Base-by-base conservation (phyloP, 805 yeast species). In the Metschnikowia sp. region DNA sequence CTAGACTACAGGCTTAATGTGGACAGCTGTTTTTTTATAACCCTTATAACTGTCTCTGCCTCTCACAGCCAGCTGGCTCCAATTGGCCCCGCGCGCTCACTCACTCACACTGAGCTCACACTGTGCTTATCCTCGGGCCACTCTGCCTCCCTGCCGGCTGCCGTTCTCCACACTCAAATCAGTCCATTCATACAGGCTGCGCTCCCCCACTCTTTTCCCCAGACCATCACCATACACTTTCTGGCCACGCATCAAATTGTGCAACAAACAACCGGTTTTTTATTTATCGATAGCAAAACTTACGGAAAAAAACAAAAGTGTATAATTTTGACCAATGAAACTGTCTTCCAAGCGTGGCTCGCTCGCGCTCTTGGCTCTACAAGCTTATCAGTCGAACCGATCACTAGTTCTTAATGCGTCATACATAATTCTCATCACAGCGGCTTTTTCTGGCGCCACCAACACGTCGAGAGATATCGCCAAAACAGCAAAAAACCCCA, bases 381-480 rank as follows among this genome's bases (percentile, higher is more conserved):
- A 62, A 39, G 66, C 70, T 11, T 72, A 72, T 53, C 63, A 68
- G 57, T 62, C 67, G 40, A 72, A 72, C 53, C 58, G 77, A 42
- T 68, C 72, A 15, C 56, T 70, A 10, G 60, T 72, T 10, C 62
- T 72, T 35, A 72, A 72, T 53, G 69, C 74, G 7, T 66, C 75
- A 8, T 72, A 72, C 52, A 68, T 72, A 36, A 64, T 72, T 26
- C 57, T 72, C 22, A 59, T 72, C 18, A 70, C 75, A 0, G 69
- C 75, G 7, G 76, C 75, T 3, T 72, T 72, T 49, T 61, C 74
- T 0, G 73, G 75, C 2, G 76, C 74, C 22, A 70, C 76, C 26
- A 60, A 56, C 30, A 64, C 65, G 4, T 32, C 50, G 7, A 34
- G 47, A 11, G 30, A 58, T 13, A 46, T 50, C 7, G 49, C 48